phyloP scores from a whole-genome alignment of 352 stramenopile species.

The Globisporangium paroecandrum region DNA sequence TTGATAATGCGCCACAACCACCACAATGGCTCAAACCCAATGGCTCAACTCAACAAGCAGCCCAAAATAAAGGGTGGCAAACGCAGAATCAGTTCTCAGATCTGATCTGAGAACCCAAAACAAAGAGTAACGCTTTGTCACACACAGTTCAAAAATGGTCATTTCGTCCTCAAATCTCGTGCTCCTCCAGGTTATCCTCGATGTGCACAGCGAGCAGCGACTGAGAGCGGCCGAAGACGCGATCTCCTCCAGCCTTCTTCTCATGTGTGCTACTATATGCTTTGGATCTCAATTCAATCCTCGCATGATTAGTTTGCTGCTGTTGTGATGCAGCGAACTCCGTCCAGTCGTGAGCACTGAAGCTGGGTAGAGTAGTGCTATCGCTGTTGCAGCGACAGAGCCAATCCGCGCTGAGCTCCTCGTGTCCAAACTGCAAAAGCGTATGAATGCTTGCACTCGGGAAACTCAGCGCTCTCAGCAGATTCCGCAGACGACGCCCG shows the following conservation, averaged over 20 bases:
- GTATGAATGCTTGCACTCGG: constrained; percentile 31
- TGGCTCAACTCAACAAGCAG: too few relatives aligned
- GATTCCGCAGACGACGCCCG: constrained; percentile 20
- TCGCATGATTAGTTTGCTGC: not conserved
- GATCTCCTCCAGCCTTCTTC: not conserved
- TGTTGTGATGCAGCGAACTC: constrained; percentile 15
- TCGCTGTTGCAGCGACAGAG: constrained; percentile 18
- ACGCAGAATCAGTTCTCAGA: too few relatives aligned
- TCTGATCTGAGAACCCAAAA: too few relatives aligned
- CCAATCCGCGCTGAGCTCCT: constrained; percentile 24
- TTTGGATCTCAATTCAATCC: not conserved
- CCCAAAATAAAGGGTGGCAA: too few relatives aligned
- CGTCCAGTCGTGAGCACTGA: constrained; percentile 40
- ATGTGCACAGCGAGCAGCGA: constrained; percentile 16
- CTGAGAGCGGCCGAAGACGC: constrained; percentile 8
- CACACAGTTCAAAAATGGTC: not conserved
- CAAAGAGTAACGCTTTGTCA: too few relatives aligned
- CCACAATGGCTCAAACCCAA: constrained; percentile 1
- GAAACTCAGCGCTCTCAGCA: constrained; percentile 44
- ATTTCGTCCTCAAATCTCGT: not conserved
- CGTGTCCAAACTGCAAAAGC: constrained; percentile 25
- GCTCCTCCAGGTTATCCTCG: constrained; percentile 9
- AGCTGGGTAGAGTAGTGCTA: constrained; percentile 22
- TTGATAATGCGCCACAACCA: constrained; percentile 8
- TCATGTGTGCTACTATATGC: not conserved